Evolutionary conservation across 176 grass and related monocot species (phyloP).

Genomic region (Oropetium thomaeum): DNA sequence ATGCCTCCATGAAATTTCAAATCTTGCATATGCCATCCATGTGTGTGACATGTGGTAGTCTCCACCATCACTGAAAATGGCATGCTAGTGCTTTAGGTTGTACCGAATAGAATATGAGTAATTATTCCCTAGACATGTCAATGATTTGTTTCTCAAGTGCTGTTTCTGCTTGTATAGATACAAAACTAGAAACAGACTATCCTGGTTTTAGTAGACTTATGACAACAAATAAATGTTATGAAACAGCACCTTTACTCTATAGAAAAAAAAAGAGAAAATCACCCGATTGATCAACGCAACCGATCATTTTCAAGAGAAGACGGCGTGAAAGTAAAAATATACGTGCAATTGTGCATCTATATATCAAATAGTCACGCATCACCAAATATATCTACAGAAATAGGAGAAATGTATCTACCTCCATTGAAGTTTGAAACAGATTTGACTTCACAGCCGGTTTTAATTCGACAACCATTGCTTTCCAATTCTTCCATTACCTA

Average conservation of each 20-base stretch:
- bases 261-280: not conserved
- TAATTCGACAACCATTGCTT: conserved; percentile 61
- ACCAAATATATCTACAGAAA: not conserved
- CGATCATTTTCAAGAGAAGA: not conserved
- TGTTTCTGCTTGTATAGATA: not conserved
- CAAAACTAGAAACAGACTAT: not conserved
- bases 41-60: not conserved
- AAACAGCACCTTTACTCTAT: not conserved
- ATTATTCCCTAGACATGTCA: not conserved
- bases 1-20: not conserved
- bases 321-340: not conserved
- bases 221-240: not conserved
- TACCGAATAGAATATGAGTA: not conserved
- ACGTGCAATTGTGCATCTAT: not conserved
- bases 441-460: conserved; percentile 50
- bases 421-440: conserved; percentile 50
- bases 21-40: not conserved
- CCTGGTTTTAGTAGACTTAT: not conserved
- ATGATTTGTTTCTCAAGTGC: not conserved
- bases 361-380: not conserved
- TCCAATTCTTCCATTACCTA: conserved; percentile 62
- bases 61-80: not conserved
- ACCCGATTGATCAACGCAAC: not conserved
- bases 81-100: not conserved
- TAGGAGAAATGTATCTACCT: conserved; percentile 5